Evolutionary conservation across 2,329 filamentous ascomycete genomes (phyloP), one percentile per base, ranked within the genome.

Genomic region (Thielaviopsis populi): DNA sequence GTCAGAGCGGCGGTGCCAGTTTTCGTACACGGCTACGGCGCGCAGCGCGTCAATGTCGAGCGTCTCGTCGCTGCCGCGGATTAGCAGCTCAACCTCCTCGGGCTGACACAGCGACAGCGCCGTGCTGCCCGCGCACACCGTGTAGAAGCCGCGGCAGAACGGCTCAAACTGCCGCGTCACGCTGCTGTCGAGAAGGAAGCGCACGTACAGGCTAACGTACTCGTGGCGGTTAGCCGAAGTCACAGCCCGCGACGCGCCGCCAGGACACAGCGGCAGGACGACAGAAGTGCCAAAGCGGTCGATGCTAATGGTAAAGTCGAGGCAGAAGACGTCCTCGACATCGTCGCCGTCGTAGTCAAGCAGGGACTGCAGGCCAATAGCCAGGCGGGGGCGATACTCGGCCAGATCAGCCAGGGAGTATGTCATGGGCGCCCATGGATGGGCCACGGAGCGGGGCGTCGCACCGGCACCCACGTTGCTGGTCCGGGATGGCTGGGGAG

Each of bases 121-220:
- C 33, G 61, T 50, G 71, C 94, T 95, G 42, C 91, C 89, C 42
- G 87, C 88, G 71, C 90, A 95, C 33, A 96, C 89, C 0, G 88
- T 95, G 72, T 90, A 96, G 74, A 96, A 96, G 0, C 91, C 91
- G 63, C 91, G 83, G 72, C 94, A 94, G 78, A 96, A 96, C 0
- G 91, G 91, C 71, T 95, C 90, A 68, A 95, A 96, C 70, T 96
- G 91, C 48, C 89, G 82, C 46, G 82, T 77, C 1, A 96, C 87
- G 0, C 88, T 82, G 6, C 80, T 84, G 69, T 96, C 90, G 11
- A 96, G 82, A 10, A 92, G 73, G 71, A 92, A 88, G 46, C 85
- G 83, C 10, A 95, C 82, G 71, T 95, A 95, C 1, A 90, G 77
- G 68, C 92, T 87, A 62, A 96, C 90, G 69, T 92, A 96, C 70